These are phyloP conservation scores for Sporothrix humicola DNA, from an alignment of 2,329 filamentous ascomycete genomes.

Conservation along the genomic window DNA sequence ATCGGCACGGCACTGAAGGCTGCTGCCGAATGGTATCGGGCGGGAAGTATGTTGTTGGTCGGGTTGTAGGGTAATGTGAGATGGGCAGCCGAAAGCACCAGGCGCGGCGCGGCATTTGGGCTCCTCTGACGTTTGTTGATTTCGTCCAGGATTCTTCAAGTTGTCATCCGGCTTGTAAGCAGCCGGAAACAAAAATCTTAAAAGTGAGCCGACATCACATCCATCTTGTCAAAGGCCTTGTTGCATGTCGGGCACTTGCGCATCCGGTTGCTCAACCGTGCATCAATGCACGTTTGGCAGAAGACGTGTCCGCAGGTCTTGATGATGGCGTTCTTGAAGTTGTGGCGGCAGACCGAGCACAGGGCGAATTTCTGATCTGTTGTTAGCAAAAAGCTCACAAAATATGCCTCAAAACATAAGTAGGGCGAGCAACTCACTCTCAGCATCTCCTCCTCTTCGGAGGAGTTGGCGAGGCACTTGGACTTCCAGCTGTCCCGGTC, in stretches of 20 bases:
- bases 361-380: constrained; percentile 70
- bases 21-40: too few species aligned
- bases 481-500: constrained; percentile 85
- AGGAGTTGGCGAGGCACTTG: constrained; percentile 80
- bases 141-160: not conserved
- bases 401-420: not conserved
- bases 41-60: not conserved
- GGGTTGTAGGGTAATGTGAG: not conserved
- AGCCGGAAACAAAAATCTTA: constrained; percentile 29
- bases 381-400: constrained; percentile 44
- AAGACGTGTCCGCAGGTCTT: constrained; percentile 96
- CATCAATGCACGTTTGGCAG: constrained; percentile 87
- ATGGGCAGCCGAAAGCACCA: too few species aligned
- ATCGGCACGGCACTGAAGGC: too few species aligned
- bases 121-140: not conserved
- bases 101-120: too few species aligned
- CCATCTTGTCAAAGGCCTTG: constrained; percentile 86
- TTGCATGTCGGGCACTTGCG: constrained; percentile 96
- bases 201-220: constrained; percentile 76
- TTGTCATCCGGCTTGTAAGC: too few species aligned
- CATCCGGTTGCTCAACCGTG: constrained; percentile 85
- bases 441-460: constrained; percentile 82
- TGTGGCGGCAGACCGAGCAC: constrained; percentile 89
- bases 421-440: constrained; percentile 65
- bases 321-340: constrained; percentile 92